Percentiles rank a stretch among this genome's conserved stretches.
phyloP scores from a whole-genome alignment of 106 monocot species.

The Amphibolis antarctica region DNA sequence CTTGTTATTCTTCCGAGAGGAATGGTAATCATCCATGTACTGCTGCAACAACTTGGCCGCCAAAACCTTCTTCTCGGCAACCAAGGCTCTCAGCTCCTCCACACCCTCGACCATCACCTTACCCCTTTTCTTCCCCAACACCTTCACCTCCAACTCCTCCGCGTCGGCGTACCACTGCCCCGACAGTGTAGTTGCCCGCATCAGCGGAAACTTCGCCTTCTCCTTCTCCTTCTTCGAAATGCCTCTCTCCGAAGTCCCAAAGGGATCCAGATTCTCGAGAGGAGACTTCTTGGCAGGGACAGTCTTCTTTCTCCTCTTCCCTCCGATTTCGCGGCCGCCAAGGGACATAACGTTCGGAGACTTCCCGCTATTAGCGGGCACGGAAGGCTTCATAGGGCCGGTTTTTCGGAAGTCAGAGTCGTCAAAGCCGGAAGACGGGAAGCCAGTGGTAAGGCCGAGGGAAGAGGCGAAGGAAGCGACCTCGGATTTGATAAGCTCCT shows the following conservation, averaged over 20 bases:
- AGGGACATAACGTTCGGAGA: background rate
- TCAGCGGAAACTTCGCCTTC: slow-evolving; percentile 27
- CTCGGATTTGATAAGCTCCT: slow-evolving; percentile 48
- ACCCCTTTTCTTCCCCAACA: slow-evolving; percentile 19
- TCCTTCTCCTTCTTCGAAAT: background rate
- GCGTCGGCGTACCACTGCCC: slow-evolving; percentile 62
- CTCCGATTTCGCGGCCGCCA: background rate
- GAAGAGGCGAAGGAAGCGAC: slow-evolving; percentile 77
- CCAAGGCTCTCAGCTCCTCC: slow-evolving; percentile 44
- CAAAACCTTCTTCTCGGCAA: slow-evolving; percentile 43
- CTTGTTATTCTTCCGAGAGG: slow-evolving; percentile 32
- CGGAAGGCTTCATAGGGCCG: slow-evolving; percentile 20
- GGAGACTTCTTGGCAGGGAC: slow-evolving; percentile 22
- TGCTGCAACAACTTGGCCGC: slow-evolving; percentile 60
- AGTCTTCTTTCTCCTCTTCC: background rate
- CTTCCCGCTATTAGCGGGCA: background rate
- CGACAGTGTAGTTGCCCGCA: slow-evolving; percentile 39
- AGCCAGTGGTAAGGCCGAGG: slow-evolving; percentile 38
- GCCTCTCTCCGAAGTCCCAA: background rate
- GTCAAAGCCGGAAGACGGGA: slow-evolving; percentile 43
- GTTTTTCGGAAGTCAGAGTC: slow-evolving; percentile 86
- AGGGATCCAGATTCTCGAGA: slow-evolving; percentile 38
- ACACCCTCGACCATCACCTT: slow-evolving; percentile 19
- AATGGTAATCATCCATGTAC: slow-evolving; percentile 48
- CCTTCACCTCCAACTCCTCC: slow-evolving; percentile 50